Percentiles rank a stretch among this genome's conserved stretches.
These are phyloP conservation scores for Solanum sejunctum DNA, from an alignment of 257 asterid genomes.

Conservation along the genomic window DNA sequence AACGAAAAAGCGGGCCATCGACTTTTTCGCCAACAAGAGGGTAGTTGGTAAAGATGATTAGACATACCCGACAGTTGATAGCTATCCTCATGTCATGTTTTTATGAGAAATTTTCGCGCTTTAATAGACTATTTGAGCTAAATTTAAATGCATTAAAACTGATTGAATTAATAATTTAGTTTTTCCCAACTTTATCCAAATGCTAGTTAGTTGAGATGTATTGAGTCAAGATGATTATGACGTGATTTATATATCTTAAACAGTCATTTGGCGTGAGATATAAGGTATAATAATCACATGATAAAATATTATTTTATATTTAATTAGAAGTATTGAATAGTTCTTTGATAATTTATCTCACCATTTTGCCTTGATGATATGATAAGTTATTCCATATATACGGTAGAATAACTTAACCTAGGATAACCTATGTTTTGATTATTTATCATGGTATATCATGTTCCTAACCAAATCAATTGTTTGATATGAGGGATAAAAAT, in stretches of 20 bases:
- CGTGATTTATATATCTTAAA: not conserved
- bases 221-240: not conserved
- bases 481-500: no score
- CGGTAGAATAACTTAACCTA: no score
- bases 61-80: not conserved
- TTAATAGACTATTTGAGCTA: not conserved
- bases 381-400: no score
- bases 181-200: not conserved
- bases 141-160: not conserved
- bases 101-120: not conserved
- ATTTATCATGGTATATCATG: no score
- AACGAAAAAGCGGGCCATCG: not conserved
- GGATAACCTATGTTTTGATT: no score
- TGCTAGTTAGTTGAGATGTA: not conserved
- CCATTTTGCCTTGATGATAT: no score
- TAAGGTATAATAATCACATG: no score
- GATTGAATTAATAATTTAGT: not conserved
- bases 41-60: not conserved
- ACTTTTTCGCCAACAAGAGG: not conserved
- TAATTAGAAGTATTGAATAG: no score
- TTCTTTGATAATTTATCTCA: no score
- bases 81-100: not conserved
- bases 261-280: no score
- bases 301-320: no score
- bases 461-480: no score